These are phyloP conservation scores for Boletus rex-veris DNA, from an alignment of 768 basidiomycete genomes.

Conservation along the genomic window DNA sequence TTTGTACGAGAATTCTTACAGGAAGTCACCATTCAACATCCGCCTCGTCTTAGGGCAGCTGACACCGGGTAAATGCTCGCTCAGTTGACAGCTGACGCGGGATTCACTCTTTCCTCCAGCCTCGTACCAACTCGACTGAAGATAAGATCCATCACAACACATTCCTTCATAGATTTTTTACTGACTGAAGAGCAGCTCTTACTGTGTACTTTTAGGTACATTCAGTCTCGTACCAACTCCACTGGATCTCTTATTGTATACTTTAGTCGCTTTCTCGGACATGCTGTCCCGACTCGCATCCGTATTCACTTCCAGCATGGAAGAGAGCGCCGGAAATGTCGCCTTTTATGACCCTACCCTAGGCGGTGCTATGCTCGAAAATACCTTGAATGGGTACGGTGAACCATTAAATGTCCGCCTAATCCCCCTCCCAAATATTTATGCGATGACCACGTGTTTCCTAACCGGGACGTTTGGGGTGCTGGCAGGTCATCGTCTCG, in stretches of 20 bases:
- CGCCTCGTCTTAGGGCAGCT: too few relatives aligned
- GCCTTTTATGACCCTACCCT: constrained; percentile 35
- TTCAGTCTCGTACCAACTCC: background rate
- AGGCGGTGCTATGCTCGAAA: constrained; percentile 41
- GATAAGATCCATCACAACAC: too few relatives aligned
- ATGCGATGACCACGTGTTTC: background rate
- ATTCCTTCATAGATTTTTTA: too few relatives aligned
- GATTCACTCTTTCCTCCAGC: too few relatives aligned
- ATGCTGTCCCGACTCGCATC: background rate
- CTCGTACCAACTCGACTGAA: too few relatives aligned
- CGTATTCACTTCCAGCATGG: background rate
- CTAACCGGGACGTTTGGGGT: background rate
- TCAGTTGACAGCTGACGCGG: too few relatives aligned
- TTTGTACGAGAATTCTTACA: too few relatives aligned
- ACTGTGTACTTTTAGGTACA: too few relatives aligned
- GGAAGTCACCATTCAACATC: too few relatives aligned
- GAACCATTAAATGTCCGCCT: constrained; percentile 44
- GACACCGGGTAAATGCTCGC: too few relatives aligned
- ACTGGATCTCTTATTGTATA: constrained; percentile 25
- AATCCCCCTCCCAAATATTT: background rate
- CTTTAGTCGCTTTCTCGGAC: constrained; percentile 24
- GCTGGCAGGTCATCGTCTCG: constrained; percentile 56
- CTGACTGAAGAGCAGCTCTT: too few relatives aligned
- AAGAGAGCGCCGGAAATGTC: constrained; percentile 1
- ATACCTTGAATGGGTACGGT: constrained; percentile 37